Evolutionary conservation across 1,139 yeast genomes (phyloP), one percentile per base, ranked within the genome.

Genomic region (Yamadazyma songkhlaensis): DNA sequence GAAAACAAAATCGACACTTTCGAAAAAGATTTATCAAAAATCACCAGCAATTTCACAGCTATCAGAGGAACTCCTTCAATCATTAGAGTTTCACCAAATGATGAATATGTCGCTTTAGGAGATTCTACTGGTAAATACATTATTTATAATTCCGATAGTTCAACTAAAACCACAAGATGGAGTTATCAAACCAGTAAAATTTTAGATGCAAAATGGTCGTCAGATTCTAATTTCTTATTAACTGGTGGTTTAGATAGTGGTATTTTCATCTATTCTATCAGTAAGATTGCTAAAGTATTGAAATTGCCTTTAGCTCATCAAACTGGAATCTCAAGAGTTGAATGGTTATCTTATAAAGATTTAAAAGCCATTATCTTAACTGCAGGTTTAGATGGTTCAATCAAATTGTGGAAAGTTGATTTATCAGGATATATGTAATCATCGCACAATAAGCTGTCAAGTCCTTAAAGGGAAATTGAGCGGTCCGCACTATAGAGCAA

Each of bases 181-280:
- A 84, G 95, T 0, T 90, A 86, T 79, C 97, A 94, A 58, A 84
- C 90, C 3, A 82, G 95, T 40, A 80, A 77, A 41, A 84, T 92
- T 42, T 80, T 78, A 39, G 78, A 83, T 27, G 84, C 94, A 34
- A 63, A 79, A 25, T 92, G 97, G 97, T 75, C 83, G 32, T 60
- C 67, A 3, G 89, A 84, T 48, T 84, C 88, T 39, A 78, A 82
- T 48, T 80, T 73, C 48, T 74, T 86, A 35, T 84, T 82, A 14
- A 79, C 92, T 44, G 95, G 84, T 1, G 87, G 96, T 0, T 67
- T 88, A 40, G 99, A 92, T 54, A 82, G 95, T 9, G 83, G 84
- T 40, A 66, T 94, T 31, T 80, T 81, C 45, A 67, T 92, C 11
- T 92, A 89, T 60, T 84, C 94, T 9, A 89, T 86, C 15, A 77